Percentiles rank a stretch among this genome's conserved stretches.
phyloP scores from a whole-genome alignment of 306 rosid genomes.

The Castanospermum australe region DNA sequence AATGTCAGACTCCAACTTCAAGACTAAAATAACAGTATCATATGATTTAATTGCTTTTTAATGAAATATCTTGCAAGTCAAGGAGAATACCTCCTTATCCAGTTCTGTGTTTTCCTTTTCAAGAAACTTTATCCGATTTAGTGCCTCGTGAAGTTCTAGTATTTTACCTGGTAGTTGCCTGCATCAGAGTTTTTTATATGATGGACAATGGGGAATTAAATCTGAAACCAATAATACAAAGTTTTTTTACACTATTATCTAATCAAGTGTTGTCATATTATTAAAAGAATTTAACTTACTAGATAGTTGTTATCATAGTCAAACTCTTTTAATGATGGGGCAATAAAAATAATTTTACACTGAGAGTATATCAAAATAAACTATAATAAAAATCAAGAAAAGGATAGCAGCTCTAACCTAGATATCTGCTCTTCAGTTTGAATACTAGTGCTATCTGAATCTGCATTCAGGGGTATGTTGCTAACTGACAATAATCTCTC shows the following conservation, averaged over 20 bases:
- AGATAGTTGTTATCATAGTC: constrained; percentile 11
- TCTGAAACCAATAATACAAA: neutral
- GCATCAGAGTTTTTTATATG: constrained; percentile 31
- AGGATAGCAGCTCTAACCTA: constrained; percentile 48
- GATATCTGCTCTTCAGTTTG: constrained; percentile 53
- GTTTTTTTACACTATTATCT: neutral
- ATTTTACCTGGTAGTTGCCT: constrained; percentile 48
- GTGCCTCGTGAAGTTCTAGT: constrained; percentile 68
- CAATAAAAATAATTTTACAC: neutral
- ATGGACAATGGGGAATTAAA: constrained; percentile 5
- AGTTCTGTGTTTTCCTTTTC: constrained; percentile 74
- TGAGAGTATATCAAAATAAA: constrained; percentile 18
- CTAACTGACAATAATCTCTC: constrained; percentile 65
- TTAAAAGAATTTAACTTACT: neutral
- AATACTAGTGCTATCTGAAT: constrained; percentile 41
- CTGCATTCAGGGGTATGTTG: constrained; percentile 46
- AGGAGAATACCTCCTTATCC: constrained; percentile 67
- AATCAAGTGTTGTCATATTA: neutral
- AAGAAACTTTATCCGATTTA: constrained; percentile 64
- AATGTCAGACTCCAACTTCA: constrained; percentile 11
- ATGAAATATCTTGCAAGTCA: neutral
- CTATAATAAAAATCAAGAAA: constrained; percentile 24
- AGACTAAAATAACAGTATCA: neutral
- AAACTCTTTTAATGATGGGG: neutral
- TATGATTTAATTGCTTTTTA: neutral